phyloP scores from a whole-genome alignment of 495 filamentous ascomycete species.

The Penicillium dipodomyicola region DNA sequence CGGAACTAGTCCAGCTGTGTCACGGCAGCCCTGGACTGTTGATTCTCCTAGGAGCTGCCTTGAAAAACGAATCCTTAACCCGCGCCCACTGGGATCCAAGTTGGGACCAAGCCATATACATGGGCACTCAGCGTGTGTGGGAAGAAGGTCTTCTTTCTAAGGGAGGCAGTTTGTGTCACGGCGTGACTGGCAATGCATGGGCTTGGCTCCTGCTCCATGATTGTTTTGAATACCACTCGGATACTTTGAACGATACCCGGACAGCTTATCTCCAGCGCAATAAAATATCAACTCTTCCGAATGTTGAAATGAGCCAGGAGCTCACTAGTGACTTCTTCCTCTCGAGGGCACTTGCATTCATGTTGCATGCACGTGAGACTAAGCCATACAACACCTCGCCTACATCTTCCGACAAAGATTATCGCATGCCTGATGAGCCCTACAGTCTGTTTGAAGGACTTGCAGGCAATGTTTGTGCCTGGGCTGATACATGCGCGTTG shows the following conservation, averaged over 20 bases:
- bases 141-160: constrained; percentile 49
- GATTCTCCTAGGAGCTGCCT: constrained; percentile 35
- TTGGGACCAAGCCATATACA: constrained; percentile 40
- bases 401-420: constrained; percentile 25
- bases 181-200: constrained; percentile 47
- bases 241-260: constrained; percentile 23
- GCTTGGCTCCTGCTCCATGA: constrained; percentile 39
- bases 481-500: constrained; percentile 44
- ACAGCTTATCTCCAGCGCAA: constrained; percentile 22
- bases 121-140: constrained; percentile 44
- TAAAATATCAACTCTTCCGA: constrained; percentile 1
- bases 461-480: constrained; percentile 46
- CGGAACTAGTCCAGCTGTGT: constrained; percentile 46
- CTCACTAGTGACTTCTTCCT: constrained; percentile 42
- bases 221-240: constrained; percentile 31
- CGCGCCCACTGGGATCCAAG: constrained; percentile 36
- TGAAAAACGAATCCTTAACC: constrained; percentile 28
- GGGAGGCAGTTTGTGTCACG: constrained; percentile 49
- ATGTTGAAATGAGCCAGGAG: constrained; percentile 7
- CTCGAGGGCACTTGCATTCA: constrained; percentile 41
- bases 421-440: constrained; percentile 46
- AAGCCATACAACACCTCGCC: constrained; percentile 36
- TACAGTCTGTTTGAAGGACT: constrained; percentile 47
- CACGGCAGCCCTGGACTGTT: constrained; percentile 46
- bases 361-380: constrained; percentile 42